Base-by-base conservation (phyloP, 2,329 filamentous ascomycete genomes). In the Cytospora chrysosperma region DNA sequence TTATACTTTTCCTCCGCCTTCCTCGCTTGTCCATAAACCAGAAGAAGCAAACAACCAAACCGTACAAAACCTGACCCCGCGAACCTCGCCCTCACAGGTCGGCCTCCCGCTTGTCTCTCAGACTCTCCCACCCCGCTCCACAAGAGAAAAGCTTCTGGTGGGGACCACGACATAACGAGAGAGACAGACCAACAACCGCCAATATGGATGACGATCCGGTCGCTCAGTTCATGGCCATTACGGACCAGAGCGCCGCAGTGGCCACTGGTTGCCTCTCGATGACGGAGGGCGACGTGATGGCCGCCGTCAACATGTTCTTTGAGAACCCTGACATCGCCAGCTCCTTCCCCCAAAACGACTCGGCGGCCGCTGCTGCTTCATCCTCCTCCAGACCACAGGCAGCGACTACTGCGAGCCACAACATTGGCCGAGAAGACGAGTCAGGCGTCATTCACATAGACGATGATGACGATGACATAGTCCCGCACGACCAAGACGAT, bases 231-330 rank as follows among this genome's bases (percentile, higher is more conserved):
- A 87, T 88, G 71, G 82, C 84, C 76, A 90, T 99, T 74, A 98
- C 95, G 47, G 89, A 88, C 69, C 86, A 90, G 64, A 86, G 83
- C 66, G 83, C 88, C 30, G 82, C 88, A 68, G 86, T 93, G 67
- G 95, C 94, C 32, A 85, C 86, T 66, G 89, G 91, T 69, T 97
- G 96, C 76, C 85, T 98, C 55, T 85, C 90, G 70, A 85, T 99
- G 73, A 88, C 93, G n/a, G 90, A 92, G 69, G 88, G 88, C 71
- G 89, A 97, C 73, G 81, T 94, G 58, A 88, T 92, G 75, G 90
- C 94, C 72, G 95, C 95, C 28, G 88, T 97, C 70, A 87, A 92
- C 72, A 87, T 98, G 15, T 99, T 88, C 78, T 98, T 92, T 75
- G 92, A 96, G 72, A 95, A 90, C 73, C 91, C 90, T 51, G 93